phyloP scores from a whole-genome alignment of 257 asterid genomes.

The Asclepias syriaca region DNA sequence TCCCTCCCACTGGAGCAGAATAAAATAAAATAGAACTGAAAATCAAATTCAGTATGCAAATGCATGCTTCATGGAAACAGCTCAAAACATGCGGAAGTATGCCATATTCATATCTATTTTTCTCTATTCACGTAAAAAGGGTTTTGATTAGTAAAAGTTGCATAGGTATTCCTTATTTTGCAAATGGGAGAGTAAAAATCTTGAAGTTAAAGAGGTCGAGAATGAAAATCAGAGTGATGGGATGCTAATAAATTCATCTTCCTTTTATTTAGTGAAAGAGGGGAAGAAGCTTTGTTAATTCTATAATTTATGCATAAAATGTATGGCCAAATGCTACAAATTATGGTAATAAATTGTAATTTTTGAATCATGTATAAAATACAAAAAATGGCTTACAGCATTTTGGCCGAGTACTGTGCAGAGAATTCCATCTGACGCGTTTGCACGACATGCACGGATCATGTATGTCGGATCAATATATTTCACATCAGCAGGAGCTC shows the following conservation, averaged over 20 bases:
- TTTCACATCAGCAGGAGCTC: conserved; percentile 78
- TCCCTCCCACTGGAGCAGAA: neutral
- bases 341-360: neutral
- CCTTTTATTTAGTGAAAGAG: neutral
- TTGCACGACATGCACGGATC: conserved; percentile 99
- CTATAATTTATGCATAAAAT: neutral
- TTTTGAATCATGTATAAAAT: neutral
- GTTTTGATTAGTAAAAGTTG: neutral
- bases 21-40: neutral
- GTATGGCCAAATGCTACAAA: neutral
- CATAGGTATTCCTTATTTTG: neutral
- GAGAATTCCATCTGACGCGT: conserved; percentile 92
- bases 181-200: neutral
- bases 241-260: neutral
- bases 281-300: neutral
- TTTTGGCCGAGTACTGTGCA: conserved; percentile 98
- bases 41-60: neutral
- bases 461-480: conserved; percentile 96
- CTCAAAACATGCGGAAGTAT: neutral
- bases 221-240: too few relatives aligned
- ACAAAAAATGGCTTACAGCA: conserved; percentile 56
- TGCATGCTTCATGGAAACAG: neutral
- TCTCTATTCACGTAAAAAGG: neutral
- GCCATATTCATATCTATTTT: neutral
- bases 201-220: neutral